A percentile compares a stretch with the other conserved stretches of the same genome.
Evolutionary conservation across 257 asterid genomes (phyloP).

Genomic region (Nicotiana knightiana): DNA sequence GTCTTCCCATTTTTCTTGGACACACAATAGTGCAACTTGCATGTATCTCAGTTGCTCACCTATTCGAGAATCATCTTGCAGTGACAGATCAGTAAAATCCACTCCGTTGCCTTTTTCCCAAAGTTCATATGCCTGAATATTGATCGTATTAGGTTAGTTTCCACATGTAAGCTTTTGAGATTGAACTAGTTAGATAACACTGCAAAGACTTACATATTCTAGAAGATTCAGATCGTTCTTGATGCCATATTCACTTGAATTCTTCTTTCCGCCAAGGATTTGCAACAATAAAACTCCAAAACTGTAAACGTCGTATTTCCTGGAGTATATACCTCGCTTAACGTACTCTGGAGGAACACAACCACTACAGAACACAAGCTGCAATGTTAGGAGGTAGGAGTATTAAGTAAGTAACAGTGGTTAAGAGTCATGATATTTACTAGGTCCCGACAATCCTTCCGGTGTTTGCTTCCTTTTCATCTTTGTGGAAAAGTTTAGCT

Average conservation of each 20-base stretch:
- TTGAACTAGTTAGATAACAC: not conserved
- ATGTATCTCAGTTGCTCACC: conserved; percentile 22
- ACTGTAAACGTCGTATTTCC: conserved; percentile 35
- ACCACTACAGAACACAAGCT: conserved; percentile 24
- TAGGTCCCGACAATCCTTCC: conserved; percentile 34
- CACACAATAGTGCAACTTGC: conserved; percentile 36
- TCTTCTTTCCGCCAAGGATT: conserved; percentile 36
- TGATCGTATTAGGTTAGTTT: not conserved
- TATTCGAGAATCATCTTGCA: conserved; percentile 18
- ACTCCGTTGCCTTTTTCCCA: conserved; percentile 19
- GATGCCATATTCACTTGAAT: conserved; percentile 19
- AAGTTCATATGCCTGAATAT: conserved; percentile 31
- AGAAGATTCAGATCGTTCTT: conserved; percentile 25
- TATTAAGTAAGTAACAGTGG: not conserved
- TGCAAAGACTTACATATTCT: conserved; percentile 21
- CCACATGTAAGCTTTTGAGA: not conserved
- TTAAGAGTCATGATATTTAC: conserved; percentile 17
- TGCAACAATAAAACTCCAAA: conserved; percentile 37
- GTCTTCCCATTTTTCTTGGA: conserved; percentile 32
- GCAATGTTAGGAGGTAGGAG: not conserved
- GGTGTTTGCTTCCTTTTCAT: conserved; percentile 27
- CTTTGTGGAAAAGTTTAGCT: conserved; percentile 28
- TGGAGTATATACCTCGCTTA: conserved; percentile 32
- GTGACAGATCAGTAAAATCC: conserved; percentile 24
- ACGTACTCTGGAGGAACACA: conserved; percentile 40